Conservation (phyloP, 73 alveolate species). For the Paramecium biaurelia region DNA sequence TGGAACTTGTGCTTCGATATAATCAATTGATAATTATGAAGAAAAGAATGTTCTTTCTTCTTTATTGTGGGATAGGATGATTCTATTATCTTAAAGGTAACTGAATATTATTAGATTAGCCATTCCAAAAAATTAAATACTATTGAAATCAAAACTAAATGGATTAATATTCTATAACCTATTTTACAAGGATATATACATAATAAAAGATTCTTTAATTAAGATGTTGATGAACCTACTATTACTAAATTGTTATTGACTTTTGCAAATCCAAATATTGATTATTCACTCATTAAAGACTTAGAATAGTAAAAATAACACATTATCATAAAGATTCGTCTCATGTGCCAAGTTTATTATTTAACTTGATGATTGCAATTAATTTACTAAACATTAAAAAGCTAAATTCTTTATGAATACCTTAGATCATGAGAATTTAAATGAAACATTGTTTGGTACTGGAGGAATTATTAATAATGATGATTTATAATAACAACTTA, state of each 20-base stretch:
- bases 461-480: background rate
- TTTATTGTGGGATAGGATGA: slow-evolving; percentile 38
- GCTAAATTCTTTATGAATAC: slow-evolving; percentile 23
- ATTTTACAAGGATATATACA: background rate
- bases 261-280: slow-evolving; percentile 42
- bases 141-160: slow-evolving; percentile 33
- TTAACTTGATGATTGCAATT: slow-evolving; percentile 13
- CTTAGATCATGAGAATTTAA: slow-evolving; percentile 1
- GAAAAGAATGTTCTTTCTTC: slow-evolving; percentile 21
- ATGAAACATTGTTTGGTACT: background rate
- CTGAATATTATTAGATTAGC: background rate
- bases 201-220: background rate
- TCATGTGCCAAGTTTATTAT: slow-evolving; percentile 1
- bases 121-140: background rate
- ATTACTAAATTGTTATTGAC: background rate
- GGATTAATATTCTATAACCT: background rate
- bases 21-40: slow-evolving; percentile 32
- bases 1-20: slow-evolving; percentile 7
- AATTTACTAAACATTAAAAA: slow-evolving; percentile 6
- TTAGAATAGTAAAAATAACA: slow-evolving; percentile 15
- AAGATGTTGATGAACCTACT: background rate
- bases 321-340: background rate
- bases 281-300: slow-evolving; percentile 12
- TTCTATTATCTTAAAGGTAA: background rate
- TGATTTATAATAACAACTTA: background rate